phyloP scores from a whole-genome alignment of 148 eudicot genomes.

The Beta vulgaris region DNA sequence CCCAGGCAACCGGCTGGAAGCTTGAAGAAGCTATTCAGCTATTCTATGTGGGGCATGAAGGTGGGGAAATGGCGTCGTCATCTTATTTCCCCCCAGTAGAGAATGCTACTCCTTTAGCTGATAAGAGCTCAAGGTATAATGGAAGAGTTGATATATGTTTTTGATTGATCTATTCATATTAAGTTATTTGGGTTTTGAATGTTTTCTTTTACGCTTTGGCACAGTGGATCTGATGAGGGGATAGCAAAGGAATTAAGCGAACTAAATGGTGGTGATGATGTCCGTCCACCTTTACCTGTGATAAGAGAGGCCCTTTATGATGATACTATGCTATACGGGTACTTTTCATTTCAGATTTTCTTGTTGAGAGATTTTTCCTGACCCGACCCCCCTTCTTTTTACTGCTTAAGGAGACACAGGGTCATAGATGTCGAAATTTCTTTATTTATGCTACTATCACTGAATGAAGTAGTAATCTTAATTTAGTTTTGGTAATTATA shows the following conservation, averaged over 20 bases:
- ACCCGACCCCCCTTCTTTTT: background rate
- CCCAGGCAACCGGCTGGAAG: slow-evolving; percentile 92
- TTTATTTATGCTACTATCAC: background rate
- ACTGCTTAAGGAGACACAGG: background rate
- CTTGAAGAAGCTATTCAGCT: slow-evolving; percentile 97
- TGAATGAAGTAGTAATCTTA: background rate
- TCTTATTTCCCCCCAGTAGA: slow-evolving; percentile 39
- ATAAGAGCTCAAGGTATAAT: slow-evolving; percentile 53
- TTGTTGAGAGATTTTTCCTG: background rate
- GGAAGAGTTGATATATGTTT: background rate
- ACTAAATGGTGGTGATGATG: slow-evolving; percentile 44
- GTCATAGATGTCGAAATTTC: background rate
- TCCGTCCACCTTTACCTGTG: slow-evolving; percentile 90
- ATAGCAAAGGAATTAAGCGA: slow-evolving; percentile 26
- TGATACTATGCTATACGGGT: slow-evolving; percentile 57
- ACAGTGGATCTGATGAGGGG: slow-evolving; percentile 48
- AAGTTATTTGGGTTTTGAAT: background rate
- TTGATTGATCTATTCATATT: background rate
- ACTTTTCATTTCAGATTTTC: slow-evolving; percentile 7
- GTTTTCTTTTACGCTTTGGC: slow-evolving; percentile 21
- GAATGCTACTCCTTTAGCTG: slow-evolving; percentile 31
- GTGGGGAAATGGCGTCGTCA: slow-evolving; percentile 43
- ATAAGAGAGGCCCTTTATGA: slow-evolving; percentile 91
- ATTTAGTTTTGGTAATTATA: too few relatives aligned
- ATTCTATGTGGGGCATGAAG: slow-evolving; percentile 83